A percentile compares a stretch with the other conserved stretches of the same genome.
These are phyloP conservation scores for Triticum aestivum DNA, from an alignment of 176 grass and related monocot genomes.

Conservation along the genomic window IWGSC_CS_RefSeq_v2.1 NC_057804.1:161320003-161320502, in stretches of 20 bases:
- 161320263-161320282: slow-evolving; percentile 84
- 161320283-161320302: slow-evolving; percentile 89
- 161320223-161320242: slow-evolving; percentile 93
- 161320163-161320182: slow-evolving; percentile 62
- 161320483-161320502: slow-evolving; percentile 73
- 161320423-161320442: slow-evolving; percentile 94
- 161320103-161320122: slow-evolving; percentile 82
- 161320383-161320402: slow-evolving; percentile 81
- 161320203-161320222: slow-evolving; percentile 90
- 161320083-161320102: slow-evolving; percentile 91
- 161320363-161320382: slow-evolving; percentile 64
- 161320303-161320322: slow-evolving; percentile 90
- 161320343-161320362: slow-evolving; percentile 89
- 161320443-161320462: slow-evolving; percentile 48
- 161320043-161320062: background rate
- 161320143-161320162: slow-evolving; percentile 11
- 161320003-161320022: background rate
- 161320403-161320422: slow-evolving; percentile 90
- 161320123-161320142: slow-evolving; percentile 61
- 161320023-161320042: background rate
- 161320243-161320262: slow-evolving; percentile 76
- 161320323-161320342: slow-evolving; percentile 75
- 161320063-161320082: slow-evolving; percentile 39
- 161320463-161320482: background rate
- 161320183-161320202: slow-evolving; percentile 95